phyloP scores from a whole-genome alignment of 179 eudicot genomes.

The Gypsophila paniculata region DNA sequence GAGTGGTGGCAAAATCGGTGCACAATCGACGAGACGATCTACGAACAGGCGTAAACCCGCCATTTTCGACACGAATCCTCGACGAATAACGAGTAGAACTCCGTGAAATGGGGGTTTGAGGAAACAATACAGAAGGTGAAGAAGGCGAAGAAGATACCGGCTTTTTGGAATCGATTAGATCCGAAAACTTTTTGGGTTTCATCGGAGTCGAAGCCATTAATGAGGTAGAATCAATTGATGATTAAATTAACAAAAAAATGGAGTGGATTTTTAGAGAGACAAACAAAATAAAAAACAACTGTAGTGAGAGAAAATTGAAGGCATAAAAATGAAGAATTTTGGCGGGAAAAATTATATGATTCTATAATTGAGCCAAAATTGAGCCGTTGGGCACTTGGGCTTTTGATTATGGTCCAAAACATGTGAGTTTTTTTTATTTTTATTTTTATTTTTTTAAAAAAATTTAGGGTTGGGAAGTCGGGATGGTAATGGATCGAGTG shows the following conservation, averaged over 20 bases:
- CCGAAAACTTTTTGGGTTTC: conserved; percentile 17
- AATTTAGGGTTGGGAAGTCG: too few relatives aligned
- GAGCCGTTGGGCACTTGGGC: conserved; percentile 12
- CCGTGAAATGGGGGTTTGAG: conserved; percentile 46
- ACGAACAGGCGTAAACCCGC: conserved; percentile 23
- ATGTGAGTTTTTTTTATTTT: too few relatives aligned
- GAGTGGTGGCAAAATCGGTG: conserved; percentile 23
- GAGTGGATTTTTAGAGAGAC: background rate
- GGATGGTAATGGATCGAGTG: too few relatives aligned
- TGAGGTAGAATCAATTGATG: conserved; percentile 8
- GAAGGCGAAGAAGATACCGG: conserved; percentile 24
- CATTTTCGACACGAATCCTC: background rate
- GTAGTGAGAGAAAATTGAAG: background rate
- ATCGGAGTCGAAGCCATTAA: conserved; percentile 44
- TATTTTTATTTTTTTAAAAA: too few relatives aligned
- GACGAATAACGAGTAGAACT: conserved; percentile 31
- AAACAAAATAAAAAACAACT: background rate
- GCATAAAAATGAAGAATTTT: background rate
- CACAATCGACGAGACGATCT: conserved; percentile 33
- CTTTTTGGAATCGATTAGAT: conserved; percentile 21
- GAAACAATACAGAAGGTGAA: conserved; percentile 32
- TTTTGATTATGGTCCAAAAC: background rate
- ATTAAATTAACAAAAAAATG: background rate
- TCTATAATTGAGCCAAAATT: background rate
- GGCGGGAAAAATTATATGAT: background rate